A percentile compares a stretch with the other conserved stretches of the same genome.
These are phyloP conservation scores for Xylariaceae sp. DNA, from an alignment of 2,329 filamentous ascomycete species.

Conservation along the genomic window DNA sequence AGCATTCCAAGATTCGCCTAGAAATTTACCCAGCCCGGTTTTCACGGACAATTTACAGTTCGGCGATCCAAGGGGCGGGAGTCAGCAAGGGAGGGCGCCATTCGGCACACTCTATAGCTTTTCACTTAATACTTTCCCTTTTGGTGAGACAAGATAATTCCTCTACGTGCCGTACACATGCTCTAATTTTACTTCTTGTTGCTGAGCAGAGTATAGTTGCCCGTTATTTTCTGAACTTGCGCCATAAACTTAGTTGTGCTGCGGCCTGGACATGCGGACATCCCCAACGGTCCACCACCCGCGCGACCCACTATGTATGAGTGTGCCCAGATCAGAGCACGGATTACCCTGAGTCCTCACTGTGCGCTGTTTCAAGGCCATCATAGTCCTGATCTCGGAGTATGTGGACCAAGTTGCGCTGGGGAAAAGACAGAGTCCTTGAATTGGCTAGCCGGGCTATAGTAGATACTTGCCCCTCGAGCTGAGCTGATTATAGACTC, in stretches of 20 bases:
- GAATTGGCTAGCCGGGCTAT: slow-evolving; percentile 3
- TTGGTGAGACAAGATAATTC: slow-evolving; percentile 34
- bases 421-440: slow-evolving; percentile 2
- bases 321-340: slow-evolving; percentile 34
- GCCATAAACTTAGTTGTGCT: slow-evolving; percentile 34
- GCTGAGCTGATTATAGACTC: slow-evolving; percentile 4
- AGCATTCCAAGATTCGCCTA: slow-evolving; percentile 23
- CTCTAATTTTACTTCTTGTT: slow-evolving; percentile 14
- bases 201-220: slow-evolving; percentile 24
- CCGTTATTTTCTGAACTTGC: slow-evolving; percentile 19
- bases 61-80: slow-evolving; percentile 24
- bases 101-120: slow-evolving; percentile 7
- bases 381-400: slow-evolving; percentile 11
- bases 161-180: slow-evolving; percentile 17
- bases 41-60: slow-evolving; percentile 19
- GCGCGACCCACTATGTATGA: slow-evolving; percentile 35
- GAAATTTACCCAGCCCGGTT: too few relatives aligned
- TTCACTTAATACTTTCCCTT: slow-evolving; percentile 12
- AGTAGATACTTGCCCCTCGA: slow-evolving; percentile 4
- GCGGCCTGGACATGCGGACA: slow-evolving; percentile 40
- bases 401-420: background rate
- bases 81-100: slow-evolving; percentile 24
- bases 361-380: slow-evolving; percentile 27
- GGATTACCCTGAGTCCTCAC: slow-evolving; percentile 21
- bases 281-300: slow-evolving; percentile 41